Evolutionary conservation across 2,329 filamentous ascomycete genomes (phyloP), one percentile per base, ranked within the genome.

Genomic region (Alternaria conjuncta): DNA sequence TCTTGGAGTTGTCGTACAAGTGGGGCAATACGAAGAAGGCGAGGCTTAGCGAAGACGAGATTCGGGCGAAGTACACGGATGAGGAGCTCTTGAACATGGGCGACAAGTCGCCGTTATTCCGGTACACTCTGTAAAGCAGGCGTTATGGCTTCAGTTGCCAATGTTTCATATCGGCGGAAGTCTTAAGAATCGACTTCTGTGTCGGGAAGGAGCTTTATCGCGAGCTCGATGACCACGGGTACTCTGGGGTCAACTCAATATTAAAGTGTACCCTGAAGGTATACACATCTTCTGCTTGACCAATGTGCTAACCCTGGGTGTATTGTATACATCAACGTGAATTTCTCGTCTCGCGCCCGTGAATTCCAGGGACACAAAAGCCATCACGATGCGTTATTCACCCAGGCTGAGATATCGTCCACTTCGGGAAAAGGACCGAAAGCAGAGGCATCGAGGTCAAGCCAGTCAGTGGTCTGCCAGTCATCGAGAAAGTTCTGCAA

Each of bases 51-150:
- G 80, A 81, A 58, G 78, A 79, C 12, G 78, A 79, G 45, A 70
- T 79, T 4, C 70, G 74, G 21, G 73, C 65, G 8, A 72, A 69
- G 57, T 82, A 80, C 63, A 77, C 75, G 5, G 78, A 82, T 41
- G 72, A 77, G 51, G 69, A 82, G 61, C 66, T 82, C 28, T 64
- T 77, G 32, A 69, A 73, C 32, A 77, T 82, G 78, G 80, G 81
- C 0, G 79, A 82, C 56, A 74, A 77, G 62, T 79, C 74, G 11
- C 81, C 81, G 6, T 66, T 82, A 26, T 82, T 80, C 70, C 76
- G 74, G 57, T 83, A 82, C 50, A 68, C 57, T 5, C 50, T 71
- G 23, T 71, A 62, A 13, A n/a, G 30, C n/a, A 11, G 4, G 20
- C 3, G 18, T 9, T 5, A 13, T 12, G 13, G 12, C 44, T 25